A percentile compares a stretch with the other conserved stretches of the same genome.
phyloP scores from a whole-genome alignment of 768 basidiomycete genomes.

The Collybia sp. region DNA sequence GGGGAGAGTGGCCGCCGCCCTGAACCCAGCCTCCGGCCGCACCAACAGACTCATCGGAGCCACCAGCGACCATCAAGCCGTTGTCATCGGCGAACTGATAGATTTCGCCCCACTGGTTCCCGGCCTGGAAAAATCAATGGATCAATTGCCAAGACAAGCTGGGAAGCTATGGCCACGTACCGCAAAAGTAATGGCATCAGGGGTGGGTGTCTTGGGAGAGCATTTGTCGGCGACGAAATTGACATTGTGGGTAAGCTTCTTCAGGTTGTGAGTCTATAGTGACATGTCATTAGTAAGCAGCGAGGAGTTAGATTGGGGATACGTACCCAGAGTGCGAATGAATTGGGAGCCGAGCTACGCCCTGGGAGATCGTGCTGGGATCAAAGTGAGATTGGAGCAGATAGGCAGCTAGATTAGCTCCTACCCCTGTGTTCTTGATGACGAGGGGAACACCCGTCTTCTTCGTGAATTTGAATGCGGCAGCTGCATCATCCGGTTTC shows the following conservation, averaged over 20 bases:
- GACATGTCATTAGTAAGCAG: background rate
- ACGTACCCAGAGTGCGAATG: conserved; percentile 41
- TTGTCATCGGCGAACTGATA: conserved; percentile 38
- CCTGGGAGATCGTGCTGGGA: conserved; percentile 46
- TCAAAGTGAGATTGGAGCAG: background rate
- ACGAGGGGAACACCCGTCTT: conserved; percentile 33
- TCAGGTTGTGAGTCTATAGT: conserved; percentile 34
- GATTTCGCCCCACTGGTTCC: conserved; percentile 38
- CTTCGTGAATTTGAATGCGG: conserved; percentile 40
- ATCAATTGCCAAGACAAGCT: no score
- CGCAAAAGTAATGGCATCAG: no score
- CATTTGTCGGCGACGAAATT: conserved; percentile 33
- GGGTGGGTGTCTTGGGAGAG: conserved; percentile 6
- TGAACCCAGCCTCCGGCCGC: conserved; percentile 36
- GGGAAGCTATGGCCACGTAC: no score
- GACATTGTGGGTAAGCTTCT: conserved; percentile 30
- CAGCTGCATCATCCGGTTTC: conserved; percentile 30
- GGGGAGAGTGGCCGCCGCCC: conserved; percentile 40
- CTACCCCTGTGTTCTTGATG: conserved; percentile 49
- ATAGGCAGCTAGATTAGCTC: conserved; percentile 6
- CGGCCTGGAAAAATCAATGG: conserved; percentile 24
- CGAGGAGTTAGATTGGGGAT: background rate
- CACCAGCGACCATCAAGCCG: conserved; percentile 41
- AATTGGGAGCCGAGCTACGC: conserved; percentile 37
- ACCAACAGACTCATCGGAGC: conserved; percentile 33